Base-by-base conservation (phyloP, 352 stramenopile genomes). In the Phytophthora fragariaefolia region DNA sequence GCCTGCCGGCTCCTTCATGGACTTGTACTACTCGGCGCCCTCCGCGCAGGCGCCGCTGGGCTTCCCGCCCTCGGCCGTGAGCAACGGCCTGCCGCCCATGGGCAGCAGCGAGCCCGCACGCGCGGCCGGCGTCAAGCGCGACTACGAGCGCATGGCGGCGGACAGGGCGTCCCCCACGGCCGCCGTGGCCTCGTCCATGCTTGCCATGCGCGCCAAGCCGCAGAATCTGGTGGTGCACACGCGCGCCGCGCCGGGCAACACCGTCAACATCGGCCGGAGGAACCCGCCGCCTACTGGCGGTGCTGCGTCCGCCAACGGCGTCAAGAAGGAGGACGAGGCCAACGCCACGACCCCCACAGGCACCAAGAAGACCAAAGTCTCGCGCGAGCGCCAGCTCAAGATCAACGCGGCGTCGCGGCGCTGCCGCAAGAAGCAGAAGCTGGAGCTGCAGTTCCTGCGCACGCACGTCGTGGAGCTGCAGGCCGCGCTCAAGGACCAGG, bases 391-490 rank as follows among this genome's bases (percentile, higher is more conserved):
- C 0, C 87, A 95, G 62, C 83, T 95, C 34, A 95, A 93, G 74
- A 95, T 95, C 77, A 95, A 95, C 58, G 87, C 87, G 1, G 87
- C 87, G 57, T 93, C 83, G 0, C 74, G 87, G 2, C 79, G 86
- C 17, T 95, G 87, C 57, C 82, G 87, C n/a, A 91, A 93, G 71
- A 93, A 93, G 57, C 87, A 95, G 72, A 95, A 95, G 73, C 59
- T 92, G 18, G 87, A 95, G 76, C 69, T 95, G n/a, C 85, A 93
- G 62, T 95, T 95, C 68, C 73, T 95, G 27, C 82, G 87, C 20
- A 82, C 75, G 9, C 87, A 95, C 62, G 87, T 95, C 4, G 80
- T 93, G 38, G 87, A 95, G 57, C 83, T 95, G 1, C 85, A 93
- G 40, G 79, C 58, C 12, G 82, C 79, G 30, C 69, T 95, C 3